phyloP scores from a whole-genome alignment of 495 filamentous ascomycete species.

The Parathielavia hyrcaniae region DNA sequence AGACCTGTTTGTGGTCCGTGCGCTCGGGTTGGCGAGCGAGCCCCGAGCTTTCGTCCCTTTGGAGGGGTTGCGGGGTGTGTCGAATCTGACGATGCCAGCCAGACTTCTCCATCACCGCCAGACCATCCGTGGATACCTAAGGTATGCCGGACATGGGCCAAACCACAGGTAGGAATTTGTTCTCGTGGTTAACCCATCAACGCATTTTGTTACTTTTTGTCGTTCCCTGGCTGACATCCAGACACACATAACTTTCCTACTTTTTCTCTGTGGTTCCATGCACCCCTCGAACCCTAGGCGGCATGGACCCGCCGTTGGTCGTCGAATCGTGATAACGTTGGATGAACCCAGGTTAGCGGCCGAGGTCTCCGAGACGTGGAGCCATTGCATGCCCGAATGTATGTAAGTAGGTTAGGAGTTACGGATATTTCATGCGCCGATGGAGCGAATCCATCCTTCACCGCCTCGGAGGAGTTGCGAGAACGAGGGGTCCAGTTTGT shows the following conservation, averaged over 20 bases:
- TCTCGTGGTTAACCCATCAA: neutral
- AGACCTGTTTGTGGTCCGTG: neutral
- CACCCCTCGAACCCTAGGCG: neutral
- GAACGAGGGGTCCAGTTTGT: neutral
- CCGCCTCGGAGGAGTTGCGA: neutral
- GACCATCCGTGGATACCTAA: too few relatives aligned
- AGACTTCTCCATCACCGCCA: neutral
- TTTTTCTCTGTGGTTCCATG: neutral
- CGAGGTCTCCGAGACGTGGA: conserved; percentile 23
- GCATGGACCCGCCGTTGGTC: neutral
- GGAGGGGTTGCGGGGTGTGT: conserved; percentile 12
- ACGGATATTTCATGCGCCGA: neutral
- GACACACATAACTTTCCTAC: neutral
- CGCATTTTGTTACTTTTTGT: neutral
- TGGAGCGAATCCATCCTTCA: neutral
- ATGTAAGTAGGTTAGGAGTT: neutral
- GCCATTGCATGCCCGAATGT: too few relatives aligned
- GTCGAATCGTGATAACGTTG: neutral
- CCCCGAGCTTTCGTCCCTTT: neutral
- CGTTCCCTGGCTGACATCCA: neutral
- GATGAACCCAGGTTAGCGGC: conserved; percentile 10
- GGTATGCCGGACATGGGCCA: too few relatives aligned
- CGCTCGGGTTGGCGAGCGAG: neutral
- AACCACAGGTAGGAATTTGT: neutral
- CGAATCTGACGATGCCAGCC: neutral